Evolutionary conservation across 768 basidiomycete species (phyloP).

Genomic region (Butyriboletus loyo): DNA sequence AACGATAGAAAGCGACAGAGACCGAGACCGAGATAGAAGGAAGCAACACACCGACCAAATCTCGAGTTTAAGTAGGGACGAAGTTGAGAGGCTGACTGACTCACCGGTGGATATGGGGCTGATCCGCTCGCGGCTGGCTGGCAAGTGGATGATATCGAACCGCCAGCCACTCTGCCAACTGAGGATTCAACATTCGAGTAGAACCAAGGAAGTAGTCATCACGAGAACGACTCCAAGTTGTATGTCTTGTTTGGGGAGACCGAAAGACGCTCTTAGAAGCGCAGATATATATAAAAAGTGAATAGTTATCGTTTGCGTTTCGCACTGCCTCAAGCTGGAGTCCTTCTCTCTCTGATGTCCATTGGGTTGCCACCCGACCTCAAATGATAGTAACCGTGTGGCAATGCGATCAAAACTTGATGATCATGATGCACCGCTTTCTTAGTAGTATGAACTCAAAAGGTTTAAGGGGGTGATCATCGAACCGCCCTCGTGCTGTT

Average conservation of each 20-base stretch:
- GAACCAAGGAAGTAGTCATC: not conserved
- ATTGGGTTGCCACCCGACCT: too few relatives aligned
- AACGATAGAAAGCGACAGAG: slow-evolving; percentile 10
- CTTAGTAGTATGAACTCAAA: not conserved
- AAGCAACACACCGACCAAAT: not conserved
- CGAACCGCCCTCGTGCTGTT: not conserved
- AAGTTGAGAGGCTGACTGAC: slow-evolving; percentile 28
- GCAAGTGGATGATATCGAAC: not conserved
- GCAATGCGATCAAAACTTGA: too few relatives aligned
- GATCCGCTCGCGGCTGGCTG: slow-evolving; percentile 9
- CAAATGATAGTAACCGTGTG: too few relatives aligned
- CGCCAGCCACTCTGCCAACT: not conserved
- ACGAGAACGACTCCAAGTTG: too few relatives aligned
- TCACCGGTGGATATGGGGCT: not conserved
- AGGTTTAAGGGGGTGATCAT: not conserved
- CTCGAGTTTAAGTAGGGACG: slow-evolving; percentile 4
- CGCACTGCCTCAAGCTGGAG: too few relatives aligned
- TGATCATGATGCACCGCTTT: slow-evolving; percentile 1
- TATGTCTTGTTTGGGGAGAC: too few relatives aligned
- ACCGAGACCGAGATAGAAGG: slow-evolving; percentile 11
- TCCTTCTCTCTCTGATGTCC: too few relatives aligned
- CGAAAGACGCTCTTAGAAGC: too few relatives aligned
- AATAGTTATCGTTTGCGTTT: too few relatives aligned
- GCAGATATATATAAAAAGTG: too few relatives aligned
- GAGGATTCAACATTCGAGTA: not conserved